Evolutionary conservation across 306 rosid genomes (phyloP).

Genomic region (Cicer yamashitae): DNA sequence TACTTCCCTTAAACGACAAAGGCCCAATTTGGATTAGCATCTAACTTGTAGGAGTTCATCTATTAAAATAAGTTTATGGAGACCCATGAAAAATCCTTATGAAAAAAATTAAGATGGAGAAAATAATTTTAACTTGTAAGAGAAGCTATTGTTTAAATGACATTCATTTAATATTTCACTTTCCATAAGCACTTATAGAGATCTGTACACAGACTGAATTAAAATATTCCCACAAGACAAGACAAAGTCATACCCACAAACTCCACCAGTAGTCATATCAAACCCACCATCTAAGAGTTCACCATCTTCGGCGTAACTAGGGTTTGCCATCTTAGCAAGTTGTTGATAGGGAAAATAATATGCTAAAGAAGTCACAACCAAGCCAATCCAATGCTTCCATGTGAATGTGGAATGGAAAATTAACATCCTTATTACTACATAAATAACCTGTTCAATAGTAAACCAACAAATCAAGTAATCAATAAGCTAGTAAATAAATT

Average conservation of each 20-base stretch:
- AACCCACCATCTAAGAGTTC: constrained; percentile 96
- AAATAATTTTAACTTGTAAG: neutral
- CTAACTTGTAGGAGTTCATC: neutral
- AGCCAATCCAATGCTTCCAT: constrained; percentile 85
- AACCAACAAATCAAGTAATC: constrained; percentile 34
- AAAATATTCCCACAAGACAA: constrained; percentile 11
- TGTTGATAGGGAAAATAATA: constrained; percentile 72
- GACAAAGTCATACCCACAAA: constrained; percentile 77
- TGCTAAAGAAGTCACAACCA: constrained; percentile 66
- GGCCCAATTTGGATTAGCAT: neutral
- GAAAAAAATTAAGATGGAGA: neutral
- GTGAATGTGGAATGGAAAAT: constrained; percentile 74
- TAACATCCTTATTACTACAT: constrained; percentile 66
- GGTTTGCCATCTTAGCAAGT: constrained; percentile 76
- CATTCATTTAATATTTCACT: neutral
- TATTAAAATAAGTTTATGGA: neutral
- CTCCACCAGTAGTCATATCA: constrained; percentile 88
- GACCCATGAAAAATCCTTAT: neutral
- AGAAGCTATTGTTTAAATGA: neutral
- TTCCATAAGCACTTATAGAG: neutral
- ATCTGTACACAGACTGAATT: neutral
- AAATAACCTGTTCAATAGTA: constrained; percentile 56
- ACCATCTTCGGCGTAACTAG: constrained; percentile 68
- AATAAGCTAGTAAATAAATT: constrained; percentile 6
- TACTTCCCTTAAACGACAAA: neutral